Evolutionary conservation across 306 rosid species (phyloP).

Genomic region (Pueraria montana): DNA sequence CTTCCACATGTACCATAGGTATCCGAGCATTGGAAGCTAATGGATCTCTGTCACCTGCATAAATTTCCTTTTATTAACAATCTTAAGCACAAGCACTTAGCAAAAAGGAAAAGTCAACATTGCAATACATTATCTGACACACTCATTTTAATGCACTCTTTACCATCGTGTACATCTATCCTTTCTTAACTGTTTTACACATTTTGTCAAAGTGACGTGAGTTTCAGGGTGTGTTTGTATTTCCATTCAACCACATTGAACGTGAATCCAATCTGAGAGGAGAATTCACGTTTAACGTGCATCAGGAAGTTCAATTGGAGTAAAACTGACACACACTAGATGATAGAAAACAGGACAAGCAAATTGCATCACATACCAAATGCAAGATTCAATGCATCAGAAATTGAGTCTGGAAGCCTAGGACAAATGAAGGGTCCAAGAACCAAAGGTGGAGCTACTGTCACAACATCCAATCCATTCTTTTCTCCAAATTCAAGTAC

Average conservation of each 20-base stretch:
- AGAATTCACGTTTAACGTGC: too few species aligned
- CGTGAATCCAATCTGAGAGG: too few species aligned
- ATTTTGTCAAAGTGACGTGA: neutral
- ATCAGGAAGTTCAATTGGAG: too few species aligned
- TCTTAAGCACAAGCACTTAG: neutral
- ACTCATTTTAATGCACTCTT: neutral
- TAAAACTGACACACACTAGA: neutral
- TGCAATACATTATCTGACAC: neutral
- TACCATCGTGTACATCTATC: neutral
- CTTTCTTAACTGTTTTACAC: neutral
- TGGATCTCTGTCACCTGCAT: neutral
- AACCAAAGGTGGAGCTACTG: neutral
- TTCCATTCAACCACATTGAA: too few species aligned
- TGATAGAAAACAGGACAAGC: neutral
- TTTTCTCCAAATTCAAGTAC: neutral
- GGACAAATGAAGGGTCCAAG: neutral
- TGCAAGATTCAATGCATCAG: neutral
- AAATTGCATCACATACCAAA: slow-evolving; percentile 1
- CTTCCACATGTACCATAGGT: slow-evolving; percentile 14
- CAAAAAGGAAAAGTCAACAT: neutral
- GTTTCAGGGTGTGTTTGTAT: too few species aligned
- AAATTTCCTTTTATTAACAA: neutral
- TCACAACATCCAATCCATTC: neutral
- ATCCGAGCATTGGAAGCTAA: neutral
- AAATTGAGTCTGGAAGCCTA: neutral